Evolutionary conservation across 257 asterid genomes (phyloP).

Genomic region (Rauvolfia tetraphylla): DNA sequence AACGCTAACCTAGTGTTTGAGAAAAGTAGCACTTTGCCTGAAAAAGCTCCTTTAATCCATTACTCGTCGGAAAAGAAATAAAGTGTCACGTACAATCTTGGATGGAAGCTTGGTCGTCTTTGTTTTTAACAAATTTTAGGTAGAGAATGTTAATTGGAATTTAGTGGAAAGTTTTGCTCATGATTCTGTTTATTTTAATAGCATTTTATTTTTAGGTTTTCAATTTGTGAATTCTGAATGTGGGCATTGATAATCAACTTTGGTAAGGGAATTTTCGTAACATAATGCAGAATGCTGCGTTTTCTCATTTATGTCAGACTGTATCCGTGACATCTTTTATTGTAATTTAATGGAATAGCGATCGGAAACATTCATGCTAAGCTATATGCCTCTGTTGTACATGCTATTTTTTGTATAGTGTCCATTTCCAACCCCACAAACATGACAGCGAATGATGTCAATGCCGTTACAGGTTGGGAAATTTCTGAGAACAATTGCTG

Average conservation of each 20-base stretch:
- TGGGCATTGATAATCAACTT: neutral
- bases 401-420: neutral
- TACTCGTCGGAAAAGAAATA: too few relatives aligned
- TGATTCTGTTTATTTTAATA: neutral
- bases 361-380: neutral
- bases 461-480: conserved; percentile 59
- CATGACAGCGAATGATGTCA: neutral
- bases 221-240: neutral
- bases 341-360: neutral
- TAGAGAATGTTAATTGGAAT: neutral
- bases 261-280: neutral
- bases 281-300: neutral
- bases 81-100: too few relatives aligned
- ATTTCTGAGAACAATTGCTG: conserved; percentile 70
- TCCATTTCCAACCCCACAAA: neutral
- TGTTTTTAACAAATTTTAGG: neutral
- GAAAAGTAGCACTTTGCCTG: too few relatives aligned
- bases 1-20: neutral
- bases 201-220: neutral
- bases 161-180: neutral
- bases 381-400: neutral
- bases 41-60: too few relatives aligned
- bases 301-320: neutral
- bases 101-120: neutral
- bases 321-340: neutral